Conservation (phyloP, 2,329 filamentous ascomycete species). For the Microsporum ferrugineum region DNA sequence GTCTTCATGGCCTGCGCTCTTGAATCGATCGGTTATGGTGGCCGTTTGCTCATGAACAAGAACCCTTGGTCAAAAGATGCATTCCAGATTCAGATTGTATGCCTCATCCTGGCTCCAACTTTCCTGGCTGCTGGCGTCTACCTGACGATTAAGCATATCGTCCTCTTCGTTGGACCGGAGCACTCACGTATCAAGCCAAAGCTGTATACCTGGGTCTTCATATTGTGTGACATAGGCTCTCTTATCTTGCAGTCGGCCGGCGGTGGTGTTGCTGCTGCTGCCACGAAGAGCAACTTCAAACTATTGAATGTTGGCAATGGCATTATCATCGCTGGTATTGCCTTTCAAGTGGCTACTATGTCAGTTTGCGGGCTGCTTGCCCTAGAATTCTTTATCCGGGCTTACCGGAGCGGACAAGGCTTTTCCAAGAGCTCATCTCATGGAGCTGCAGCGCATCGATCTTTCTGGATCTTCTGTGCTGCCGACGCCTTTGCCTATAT, state of each 20-base stretch:
- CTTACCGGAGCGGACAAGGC: slow-evolving; percentile 19
- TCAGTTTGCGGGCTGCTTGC: slow-evolving; percentile 27
- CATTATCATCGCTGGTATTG: slow-evolving; percentile 48
- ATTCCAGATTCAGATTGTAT: slow-evolving; percentile 46
- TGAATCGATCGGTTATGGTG: slow-evolving; percentile 46
- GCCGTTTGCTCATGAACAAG: slow-evolving; percentile 42
- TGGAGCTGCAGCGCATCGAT: slow-evolving; percentile 18
- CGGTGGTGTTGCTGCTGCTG: slow-evolving; percentile 46
- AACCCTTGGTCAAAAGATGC: slow-evolving; percentile 41
- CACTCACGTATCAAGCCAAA: slow-evolving; percentile 38
- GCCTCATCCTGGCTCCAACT: slow-evolving; percentile 46
- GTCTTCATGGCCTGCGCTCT: slow-evolving; percentile 39
- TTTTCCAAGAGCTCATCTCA: slow-evolving; percentile 19
- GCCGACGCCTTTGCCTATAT: slow-evolving; percentile 29
- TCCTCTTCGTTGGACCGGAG: slow-evolving; percentile 43
- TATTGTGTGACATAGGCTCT: slow-evolving; percentile 47
- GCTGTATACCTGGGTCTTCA: slow-evolving; percentile 49
- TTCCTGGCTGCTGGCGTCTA: slow-evolving; percentile 47
- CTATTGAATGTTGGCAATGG: slow-evolving; percentile 41
- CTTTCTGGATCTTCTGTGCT: slow-evolving; percentile 20
- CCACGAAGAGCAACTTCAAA: slow-evolving; percentile 26
- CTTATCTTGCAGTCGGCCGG: slow-evolving; percentile 49
- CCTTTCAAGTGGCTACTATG: slow-evolving; percentile 45
- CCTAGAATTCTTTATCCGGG: slow-evolving; percentile 37
- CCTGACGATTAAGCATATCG: slow-evolving; percentile 46